Evolutionary conservation across 2,329 filamentous ascomycete species (phyloP).

Genomic region (Emergomyces africanus): DNA sequence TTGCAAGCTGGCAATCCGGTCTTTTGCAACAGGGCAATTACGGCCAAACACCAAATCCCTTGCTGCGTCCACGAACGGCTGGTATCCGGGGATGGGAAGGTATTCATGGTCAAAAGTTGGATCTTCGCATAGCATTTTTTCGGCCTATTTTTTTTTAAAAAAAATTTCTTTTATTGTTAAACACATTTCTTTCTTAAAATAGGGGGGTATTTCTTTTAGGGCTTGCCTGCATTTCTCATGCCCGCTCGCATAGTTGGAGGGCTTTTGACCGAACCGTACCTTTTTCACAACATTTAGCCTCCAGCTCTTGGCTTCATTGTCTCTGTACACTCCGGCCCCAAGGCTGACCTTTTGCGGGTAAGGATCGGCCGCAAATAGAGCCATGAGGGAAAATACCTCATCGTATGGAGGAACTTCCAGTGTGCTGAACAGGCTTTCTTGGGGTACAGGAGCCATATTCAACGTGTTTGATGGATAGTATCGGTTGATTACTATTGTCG

Average conservation of each 20-base stretch:
- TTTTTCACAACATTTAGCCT: slow-evolving; percentile 24
- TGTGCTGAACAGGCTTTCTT: slow-evolving; percentile 10
- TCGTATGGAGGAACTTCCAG: slow-evolving; percentile 9
- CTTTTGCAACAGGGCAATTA: slow-evolving; percentile 16
- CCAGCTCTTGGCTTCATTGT: slow-evolving; percentile 26
- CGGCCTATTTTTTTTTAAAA: slow-evolving; percentile 57
- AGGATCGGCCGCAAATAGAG: slow-evolving; percentile 14
- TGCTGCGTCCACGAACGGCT: slow-evolving; percentile 71
- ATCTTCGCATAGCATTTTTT: slow-evolving; percentile 70
- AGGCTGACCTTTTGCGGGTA: slow-evolving; percentile 27
- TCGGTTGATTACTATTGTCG: neutral
- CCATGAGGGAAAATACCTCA: slow-evolving; percentile 16
- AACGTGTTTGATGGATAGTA: neutral
- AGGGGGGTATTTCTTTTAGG: neutral
- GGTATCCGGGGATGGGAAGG: slow-evolving; percentile 79
- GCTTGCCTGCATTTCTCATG: neutral
- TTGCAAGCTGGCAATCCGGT: slow-evolving; percentile 57
- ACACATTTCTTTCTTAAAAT: neutral
- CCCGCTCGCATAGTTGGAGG: neutral
- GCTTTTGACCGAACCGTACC: slow-evolving; percentile 10
- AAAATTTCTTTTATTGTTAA: slow-evolving; percentile 7
- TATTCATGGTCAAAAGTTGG: slow-evolving; percentile 94
- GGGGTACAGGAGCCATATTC: slow-evolving; percentile 10
- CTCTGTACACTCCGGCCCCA: slow-evolving; percentile 29
- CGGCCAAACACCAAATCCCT: slow-evolving; percentile 75